phyloP scores from a whole-genome alignment of 441 rosid species.

The Gossypium gossypioides region DNA sequence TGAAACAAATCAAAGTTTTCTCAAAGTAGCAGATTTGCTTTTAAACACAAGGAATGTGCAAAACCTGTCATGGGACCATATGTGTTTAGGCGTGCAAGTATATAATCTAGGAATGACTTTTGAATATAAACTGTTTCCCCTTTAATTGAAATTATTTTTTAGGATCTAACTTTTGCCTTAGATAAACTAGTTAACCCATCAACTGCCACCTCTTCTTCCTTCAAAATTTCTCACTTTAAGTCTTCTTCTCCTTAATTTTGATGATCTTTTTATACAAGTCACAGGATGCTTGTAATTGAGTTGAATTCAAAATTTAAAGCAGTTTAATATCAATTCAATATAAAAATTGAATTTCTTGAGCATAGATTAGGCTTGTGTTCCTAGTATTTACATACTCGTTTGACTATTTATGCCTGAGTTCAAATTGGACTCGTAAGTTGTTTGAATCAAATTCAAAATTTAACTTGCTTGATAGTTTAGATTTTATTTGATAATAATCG shows the following conservation, averaged over 20 bases:
- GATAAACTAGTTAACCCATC: background rate
- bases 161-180: background rate
- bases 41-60: background rate
- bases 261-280: too few relatives aligned
- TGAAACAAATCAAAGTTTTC: background rate
- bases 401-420: background rate
- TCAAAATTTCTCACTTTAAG: background rate
- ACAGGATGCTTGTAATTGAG: too few relatives aligned
- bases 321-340: too few relatives aligned
- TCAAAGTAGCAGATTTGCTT: background rate
- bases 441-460: too few relatives aligned
- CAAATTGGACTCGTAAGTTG: too few relatives aligned
- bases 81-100: background rate
- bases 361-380: too few relatives aligned
- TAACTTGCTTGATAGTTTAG: too few relatives aligned
- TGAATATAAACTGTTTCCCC: background rate
- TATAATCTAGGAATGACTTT: background rate
- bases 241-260: background rate
- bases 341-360: too few relatives aligned
- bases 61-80: conserved; percentile 5
- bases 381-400: too few relatives aligned
- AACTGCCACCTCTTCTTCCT: background rate
- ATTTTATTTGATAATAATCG: too few relatives aligned
- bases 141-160: background rate
- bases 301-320: too few relatives aligned